These are phyloP conservation scores for Penicillium sp. DNA, from an alignment of 2,329 filamentous ascomycete genomes.

Conservation along the genomic window DNA sequence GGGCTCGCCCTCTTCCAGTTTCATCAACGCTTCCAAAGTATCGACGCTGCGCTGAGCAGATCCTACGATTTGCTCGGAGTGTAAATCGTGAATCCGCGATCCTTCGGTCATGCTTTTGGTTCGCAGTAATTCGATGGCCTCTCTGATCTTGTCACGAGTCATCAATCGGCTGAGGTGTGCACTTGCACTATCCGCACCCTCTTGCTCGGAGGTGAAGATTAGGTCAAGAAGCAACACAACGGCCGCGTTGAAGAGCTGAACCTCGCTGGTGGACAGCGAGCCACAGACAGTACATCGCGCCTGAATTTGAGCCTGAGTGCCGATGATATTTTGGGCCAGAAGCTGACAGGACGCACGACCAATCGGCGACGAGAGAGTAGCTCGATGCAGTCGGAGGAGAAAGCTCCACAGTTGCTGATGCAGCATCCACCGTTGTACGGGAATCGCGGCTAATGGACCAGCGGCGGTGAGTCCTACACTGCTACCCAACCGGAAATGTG, in stretches of 20 bases:
- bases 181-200: not conserved
- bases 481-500: constrained; percentile 10
- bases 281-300: constrained; percentile 8
- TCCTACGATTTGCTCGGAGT: not conserved
- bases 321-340: constrained; percentile 10
- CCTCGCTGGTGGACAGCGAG: constrained; percentile 4
- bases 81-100: not conserved
- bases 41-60: not conserved
- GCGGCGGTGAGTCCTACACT: constrained; percentile 8
- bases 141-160: constrained; percentile 6
- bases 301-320: constrained; percentile 4
- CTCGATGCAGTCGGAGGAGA: constrained; percentile 12
- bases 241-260: constrained; percentile 2
- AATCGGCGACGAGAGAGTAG: not conserved
- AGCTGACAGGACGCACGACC: constrained; percentile 6
- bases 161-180: constrained; percentile 5
- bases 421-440: constrained; percentile 14
- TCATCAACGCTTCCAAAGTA: constrained; percentile 1
- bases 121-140: constrained; percentile 7
- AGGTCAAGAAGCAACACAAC: constrained; percentile 1
- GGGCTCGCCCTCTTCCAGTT: not conserved
- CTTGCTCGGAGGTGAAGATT: not conserved
- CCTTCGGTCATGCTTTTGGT: constrained; percentile 1
- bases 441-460: constrained; percentile 11
- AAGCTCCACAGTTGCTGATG: constrained; percentile 17